phyloP scores from a whole-genome alignment of 2,329 filamentous ascomycete genomes.

The Ophiostoma pallidulum region DNA sequence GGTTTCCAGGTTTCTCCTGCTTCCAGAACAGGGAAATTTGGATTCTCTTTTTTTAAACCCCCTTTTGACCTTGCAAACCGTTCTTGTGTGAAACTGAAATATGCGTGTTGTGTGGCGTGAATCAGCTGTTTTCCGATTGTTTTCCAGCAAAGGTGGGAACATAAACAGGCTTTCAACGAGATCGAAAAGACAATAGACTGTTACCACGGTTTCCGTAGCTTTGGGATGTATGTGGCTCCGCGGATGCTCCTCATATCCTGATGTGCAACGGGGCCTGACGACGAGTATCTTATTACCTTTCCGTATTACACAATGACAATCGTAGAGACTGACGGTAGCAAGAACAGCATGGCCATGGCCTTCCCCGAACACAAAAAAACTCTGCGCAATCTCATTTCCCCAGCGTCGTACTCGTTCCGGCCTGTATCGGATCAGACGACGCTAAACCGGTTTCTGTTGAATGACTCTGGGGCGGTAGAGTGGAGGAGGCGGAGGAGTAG shows the following conservation, averaged over 20 bases:
- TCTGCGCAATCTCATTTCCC: constrained; percentile 7
- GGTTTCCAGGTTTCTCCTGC: constrained; percentile 10
- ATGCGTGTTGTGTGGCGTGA: not conserved
- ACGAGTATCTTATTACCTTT: too few relatives aligned
- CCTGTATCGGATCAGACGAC: not conserved
- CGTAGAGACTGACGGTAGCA: not conserved
- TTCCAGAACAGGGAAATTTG: constrained; percentile 8
- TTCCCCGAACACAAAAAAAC: constrained; percentile 2
- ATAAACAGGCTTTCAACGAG: not conserved
- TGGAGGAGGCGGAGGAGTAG: too few relatives aligned
- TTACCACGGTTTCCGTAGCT: too few relatives aligned
- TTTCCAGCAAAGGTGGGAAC: not conserved
- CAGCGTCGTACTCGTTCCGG: constrained; percentile 1
- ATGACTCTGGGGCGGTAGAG: too few relatives aligned
- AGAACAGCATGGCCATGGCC: too few relatives aligned
- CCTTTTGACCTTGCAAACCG: not conserved
- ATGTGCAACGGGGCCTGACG: too few relatives aligned
- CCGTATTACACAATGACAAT: too few relatives aligned
- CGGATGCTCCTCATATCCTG: too few relatives aligned
- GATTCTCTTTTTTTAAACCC: constrained; percentile 13
- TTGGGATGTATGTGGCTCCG: too few relatives aligned
- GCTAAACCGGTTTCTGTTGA: not conserved
- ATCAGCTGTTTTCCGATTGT: not conserved
- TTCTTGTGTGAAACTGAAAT: not conserved
- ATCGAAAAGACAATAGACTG: not conserved